Percentiles rank a stretch among this genome's conserved stretches.
Conservation (phyloP, 805 yeast genomes). For the Cyberlindnera mycetangii region DNA sequence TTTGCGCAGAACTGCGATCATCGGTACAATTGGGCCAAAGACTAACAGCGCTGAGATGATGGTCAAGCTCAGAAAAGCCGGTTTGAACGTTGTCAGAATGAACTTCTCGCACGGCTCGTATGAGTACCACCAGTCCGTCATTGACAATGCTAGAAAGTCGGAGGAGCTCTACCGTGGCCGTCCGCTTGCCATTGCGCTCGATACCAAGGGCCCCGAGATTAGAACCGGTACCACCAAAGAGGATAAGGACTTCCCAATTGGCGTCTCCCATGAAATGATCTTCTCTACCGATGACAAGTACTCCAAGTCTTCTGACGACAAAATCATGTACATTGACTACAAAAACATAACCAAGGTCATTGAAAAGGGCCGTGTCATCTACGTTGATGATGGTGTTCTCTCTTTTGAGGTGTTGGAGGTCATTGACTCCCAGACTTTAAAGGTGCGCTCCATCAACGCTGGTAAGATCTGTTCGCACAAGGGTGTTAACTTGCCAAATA, state of each 20-base stretch:
- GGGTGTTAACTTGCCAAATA: slow-evolving; percentile 99
- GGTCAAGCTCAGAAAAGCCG: slow-evolving; percentile 90
- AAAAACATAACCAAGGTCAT: slow-evolving; percentile 95
- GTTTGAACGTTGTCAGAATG: slow-evolving; percentile 97
- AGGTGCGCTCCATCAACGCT: slow-evolving; percentile 86
- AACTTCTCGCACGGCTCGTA: slow-evolving; percentile 98
- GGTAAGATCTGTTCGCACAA: slow-evolving; percentile 96
- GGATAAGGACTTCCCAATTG: slow-evolving; percentile 78
- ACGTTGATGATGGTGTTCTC: slow-evolving; percentile 96
- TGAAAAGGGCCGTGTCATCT: slow-evolving; percentile 82
- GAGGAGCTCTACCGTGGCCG: slow-evolving; percentile 89
- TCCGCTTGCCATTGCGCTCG: slow-evolving; percentile 97
- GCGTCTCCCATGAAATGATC: slow-evolving; percentile 84
- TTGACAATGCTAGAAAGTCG: slow-evolving; percentile 95
- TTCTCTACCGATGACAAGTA: slow-evolving; percentile 88
- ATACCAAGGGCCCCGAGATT: slow-evolving; percentile 99
- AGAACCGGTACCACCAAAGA: slow-evolving; percentile 94
- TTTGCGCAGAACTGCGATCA: slow-evolving; percentile 85
- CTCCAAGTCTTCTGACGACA: slow-evolving; percentile 69
- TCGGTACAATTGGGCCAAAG: slow-evolving; percentile 99
- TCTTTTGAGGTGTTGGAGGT: slow-evolving; percentile 90
- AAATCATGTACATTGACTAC: slow-evolving; percentile 88
- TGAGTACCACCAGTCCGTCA: slow-evolving; percentile 95
- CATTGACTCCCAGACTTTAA: slow-evolving; percentile 74
- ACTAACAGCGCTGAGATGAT: slow-evolving; percentile 86